A percentile compares a stretch with the other conserved stretches of the same genome.
Evolutionary conservation across 768 basidiomycete genomes (phyloP).

Genomic region (Russula earlei): DNA sequence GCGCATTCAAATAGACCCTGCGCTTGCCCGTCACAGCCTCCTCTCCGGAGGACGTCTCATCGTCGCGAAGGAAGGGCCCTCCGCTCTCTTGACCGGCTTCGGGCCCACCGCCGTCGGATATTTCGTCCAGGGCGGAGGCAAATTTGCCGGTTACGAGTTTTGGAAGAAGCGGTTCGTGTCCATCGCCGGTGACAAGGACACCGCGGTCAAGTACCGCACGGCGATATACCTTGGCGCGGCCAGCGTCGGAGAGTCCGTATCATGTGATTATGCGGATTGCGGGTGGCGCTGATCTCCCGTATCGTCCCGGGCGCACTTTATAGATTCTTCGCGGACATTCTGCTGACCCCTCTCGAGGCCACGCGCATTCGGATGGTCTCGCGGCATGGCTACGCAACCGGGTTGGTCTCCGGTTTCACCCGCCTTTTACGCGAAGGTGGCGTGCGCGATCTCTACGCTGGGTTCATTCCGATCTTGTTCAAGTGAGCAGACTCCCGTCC

Average conservation of each 20-base stretch:
- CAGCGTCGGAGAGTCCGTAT: slow-evolving; percentile 60
- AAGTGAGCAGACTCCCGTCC: slow-evolving; percentile 40
- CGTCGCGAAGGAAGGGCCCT: slow-evolving; percentile 57
- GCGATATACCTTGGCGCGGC: slow-evolving; percentile 82
- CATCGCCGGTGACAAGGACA: slow-evolving; percentile 59
- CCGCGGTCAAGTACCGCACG: slow-evolving; percentile 67
- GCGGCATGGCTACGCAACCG: slow-evolving; percentile 65
- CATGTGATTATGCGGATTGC: neutral
- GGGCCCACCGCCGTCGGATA: slow-evolving; percentile 89
- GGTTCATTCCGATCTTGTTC: slow-evolving; percentile 78
- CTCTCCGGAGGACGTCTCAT: slow-evolving; percentile 60
- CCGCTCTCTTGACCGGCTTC: slow-evolving; percentile 70
- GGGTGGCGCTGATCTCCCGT: neutral
- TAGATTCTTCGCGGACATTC: slow-evolving; percentile 84
- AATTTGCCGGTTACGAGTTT: slow-evolving; percentile 79
- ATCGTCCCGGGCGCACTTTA: neutral
- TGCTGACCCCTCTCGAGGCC: slow-evolving; percentile 79
- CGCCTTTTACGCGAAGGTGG: slow-evolving; percentile 76
- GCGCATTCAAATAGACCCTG: slow-evolving; percentile 77
- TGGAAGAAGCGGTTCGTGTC: slow-evolving; percentile 73
- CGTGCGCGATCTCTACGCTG: slow-evolving; percentile 68
- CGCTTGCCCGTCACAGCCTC: slow-evolving; percentile 53
- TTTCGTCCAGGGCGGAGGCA: slow-evolving; percentile 57
- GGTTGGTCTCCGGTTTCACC: slow-evolving; percentile 71
- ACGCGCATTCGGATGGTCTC: slow-evolving; percentile 59